Evolutionary conservation across 1,284 basidiomycete species (phyloP).

Genomic region (Caloboletus firmus): DNA sequence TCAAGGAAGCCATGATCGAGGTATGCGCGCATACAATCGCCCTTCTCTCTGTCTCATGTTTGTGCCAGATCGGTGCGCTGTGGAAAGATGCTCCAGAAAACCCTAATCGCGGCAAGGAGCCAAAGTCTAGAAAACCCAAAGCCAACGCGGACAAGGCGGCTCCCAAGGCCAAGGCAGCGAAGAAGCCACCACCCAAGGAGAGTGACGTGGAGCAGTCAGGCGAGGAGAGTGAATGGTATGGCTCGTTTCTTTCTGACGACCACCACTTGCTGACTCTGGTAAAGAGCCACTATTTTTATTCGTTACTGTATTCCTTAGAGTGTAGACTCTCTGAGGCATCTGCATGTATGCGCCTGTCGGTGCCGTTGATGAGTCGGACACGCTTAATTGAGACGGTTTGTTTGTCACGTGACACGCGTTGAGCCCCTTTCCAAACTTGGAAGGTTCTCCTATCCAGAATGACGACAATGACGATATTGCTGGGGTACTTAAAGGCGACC

Average conservation of each 20-base stretch:
- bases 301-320: slow-evolving; percentile 16
- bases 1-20: slow-evolving; percentile 53
- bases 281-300: slow-evolving; percentile 11
- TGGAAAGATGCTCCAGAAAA: slow-evolving; percentile 61
- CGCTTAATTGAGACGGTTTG: background rate
- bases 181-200: slow-evolving; percentile 22
- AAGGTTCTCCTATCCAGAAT: slow-evolving; percentile 20
- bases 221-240: slow-evolving; percentile 27
- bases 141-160: slow-evolving; percentile 27
- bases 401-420: slow-evolving; percentile 20
- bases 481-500: background rate
- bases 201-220: slow-evolving; percentile 28
- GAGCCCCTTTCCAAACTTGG: slow-evolving; percentile 1
- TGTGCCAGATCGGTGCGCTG: slow-evolving; percentile 47
- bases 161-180: slow-evolving; percentile 19
- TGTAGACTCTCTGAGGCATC: background rate
- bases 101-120: slow-evolving; percentile 53
- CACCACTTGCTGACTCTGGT: background rate
- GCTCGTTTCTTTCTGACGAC: background rate
- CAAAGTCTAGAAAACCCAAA: slow-evolving; percentile 43
- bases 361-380: background rate
- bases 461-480: slow-evolving; percentile 11
- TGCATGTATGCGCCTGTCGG: background rate
- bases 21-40: slow-evolving; percentile 35
- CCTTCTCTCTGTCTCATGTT: slow-evolving; percentile 12